Conservation (phyloP, 2,329 filamentous ascomycete genomes). For the Lecanicillium sp. region DNA sequence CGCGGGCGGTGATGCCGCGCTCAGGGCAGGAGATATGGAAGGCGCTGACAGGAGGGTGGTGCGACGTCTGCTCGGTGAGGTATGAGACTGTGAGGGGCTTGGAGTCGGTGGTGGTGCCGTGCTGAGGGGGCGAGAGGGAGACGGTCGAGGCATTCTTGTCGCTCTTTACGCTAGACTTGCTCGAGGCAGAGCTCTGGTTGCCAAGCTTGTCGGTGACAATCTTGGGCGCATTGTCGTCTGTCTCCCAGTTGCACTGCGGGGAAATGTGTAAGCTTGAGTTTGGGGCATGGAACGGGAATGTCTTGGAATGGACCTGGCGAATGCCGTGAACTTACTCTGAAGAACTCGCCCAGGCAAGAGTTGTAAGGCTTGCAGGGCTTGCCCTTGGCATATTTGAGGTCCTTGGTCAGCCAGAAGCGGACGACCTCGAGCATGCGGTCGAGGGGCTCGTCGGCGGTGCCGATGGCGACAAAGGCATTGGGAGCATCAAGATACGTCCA, state of each 20-base stretch:
- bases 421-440: slow-evolving; percentile 93
- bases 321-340: slow-evolving; percentile 57
- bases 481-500: slow-evolving; percentile 98
- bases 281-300: not conserved
- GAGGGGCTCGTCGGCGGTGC: slow-evolving; percentile 83
- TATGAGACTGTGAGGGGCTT: slow-evolving; percentile 77
- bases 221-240: slow-evolving; percentile 68
- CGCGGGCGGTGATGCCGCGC: slow-evolving; percentile 78
- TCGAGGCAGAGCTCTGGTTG: slow-evolving; percentile 40
- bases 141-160: slow-evolving; percentile 43
- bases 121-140: slow-evolving; percentile 46
- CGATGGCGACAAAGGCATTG: slow-evolving; percentile 77
- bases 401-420: slow-evolving; percentile 98
- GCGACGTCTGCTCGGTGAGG: slow-evolving; percentile 94
- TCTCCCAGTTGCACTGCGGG: slow-evolving; percentile 84
- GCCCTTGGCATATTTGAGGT: slow-evolving; percentile 97
- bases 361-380: slow-evolving; percentile 99
- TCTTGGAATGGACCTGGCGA: not conserved
- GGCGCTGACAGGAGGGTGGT: slow-evolving; percentile 94
- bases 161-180: slow-evolving; percentile 39
- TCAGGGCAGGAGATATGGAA: slow-evolving; percentile 92
- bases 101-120: slow-evolving; percentile 36
- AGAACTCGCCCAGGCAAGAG: slow-evolving; percentile 94
- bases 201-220: slow-evolving; percentile 47
- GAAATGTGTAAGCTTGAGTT: not conserved